Evolutionary conservation across 2,329 filamentous ascomycete species (phyloP).

Genomic region (Nemania sp.): DNA sequence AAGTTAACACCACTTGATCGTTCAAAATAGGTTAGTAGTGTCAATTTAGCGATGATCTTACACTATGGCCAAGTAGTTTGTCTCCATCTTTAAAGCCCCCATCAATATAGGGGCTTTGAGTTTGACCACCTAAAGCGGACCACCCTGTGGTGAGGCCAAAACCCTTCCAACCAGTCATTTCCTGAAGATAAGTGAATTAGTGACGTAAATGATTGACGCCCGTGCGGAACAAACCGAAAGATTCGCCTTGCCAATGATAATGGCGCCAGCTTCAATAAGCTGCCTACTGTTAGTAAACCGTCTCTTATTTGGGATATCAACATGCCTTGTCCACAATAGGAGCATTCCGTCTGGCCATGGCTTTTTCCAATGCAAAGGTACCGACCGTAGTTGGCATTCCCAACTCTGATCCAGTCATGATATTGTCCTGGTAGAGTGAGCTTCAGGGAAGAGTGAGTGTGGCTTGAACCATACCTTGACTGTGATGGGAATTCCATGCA

Average conservation of each 20-base stretch:
- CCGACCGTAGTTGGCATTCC: background rate
- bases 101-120: background rate
- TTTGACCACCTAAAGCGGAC: slow-evolving; percentile 11
- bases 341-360: background rate
- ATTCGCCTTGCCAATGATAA: slow-evolving; percentile 10
- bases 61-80: background rate
- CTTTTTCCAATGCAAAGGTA: background rate
- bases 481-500: background rate
- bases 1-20: background rate
- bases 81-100: background rate
- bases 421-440: background rate
- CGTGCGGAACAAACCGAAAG: background rate
- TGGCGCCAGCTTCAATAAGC: background rate
- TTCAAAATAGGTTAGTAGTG: background rate
- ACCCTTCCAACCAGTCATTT: background rate
- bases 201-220: too few relatives aligned
- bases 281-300: background rate
- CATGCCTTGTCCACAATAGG: background rate
- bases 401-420: background rate
- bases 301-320: background rate
- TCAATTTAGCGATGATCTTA: background rate
- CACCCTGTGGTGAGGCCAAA: background rate
- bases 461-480: background rate
- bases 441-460: background rate
- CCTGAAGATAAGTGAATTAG: background rate